Evolutionary conservation across 139 green algal species (phyloP), one percentile per base, ranked within the genome.

Genomic region (Picochlorum sp.): DNA sequence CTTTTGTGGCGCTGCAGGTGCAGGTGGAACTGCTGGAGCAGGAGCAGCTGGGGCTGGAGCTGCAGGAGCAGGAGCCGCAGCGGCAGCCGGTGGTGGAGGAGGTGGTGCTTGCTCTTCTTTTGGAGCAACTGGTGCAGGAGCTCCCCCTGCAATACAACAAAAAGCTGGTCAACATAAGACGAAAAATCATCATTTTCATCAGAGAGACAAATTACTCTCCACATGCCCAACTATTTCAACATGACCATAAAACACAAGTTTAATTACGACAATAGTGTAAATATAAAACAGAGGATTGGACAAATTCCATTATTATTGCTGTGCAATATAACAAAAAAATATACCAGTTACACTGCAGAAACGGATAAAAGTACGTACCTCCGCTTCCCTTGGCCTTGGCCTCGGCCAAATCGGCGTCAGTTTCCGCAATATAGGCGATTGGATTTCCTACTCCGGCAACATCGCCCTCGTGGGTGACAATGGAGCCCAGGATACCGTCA

Each of bases 341-440:
- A 44, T 35, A 44, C 14, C 28, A 55, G 9, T 18, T 10, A 37
- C 45, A 55, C 26, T 47, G 18, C 39, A 25, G 18, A 18, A 18
- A 47, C 18, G 18, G n/a, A 55, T 10, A 55, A 8, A 36, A 3
- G 18, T 7, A 44, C 36, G 7, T 44, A 44, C 43, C 44, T 32
- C 52, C 70, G 47, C 55, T 76, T 0, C 70, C 84, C 77, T 93
- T 95, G 54, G 79, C 78, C 81, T 96, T 95, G 40, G 93, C 92
- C 7, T 84, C 87, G n/a, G 81, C 81, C 13, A 99, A 50, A 36
- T 99, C 93, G 10, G 75, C 89, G 58, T 96, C 91, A 3, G 75
- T 90, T 68, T 98, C 93, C 5, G 91, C 93, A 12, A 98, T 80
- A 63, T 86, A 95, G 16, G 82, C 93, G 56, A 99, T 98, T 25